These are phyloP conservation scores for Annulohypoxylon nitens DNA, from an alignment of 495 filamentous ascomycete genomes.

Conservation along the genomic window DNA sequence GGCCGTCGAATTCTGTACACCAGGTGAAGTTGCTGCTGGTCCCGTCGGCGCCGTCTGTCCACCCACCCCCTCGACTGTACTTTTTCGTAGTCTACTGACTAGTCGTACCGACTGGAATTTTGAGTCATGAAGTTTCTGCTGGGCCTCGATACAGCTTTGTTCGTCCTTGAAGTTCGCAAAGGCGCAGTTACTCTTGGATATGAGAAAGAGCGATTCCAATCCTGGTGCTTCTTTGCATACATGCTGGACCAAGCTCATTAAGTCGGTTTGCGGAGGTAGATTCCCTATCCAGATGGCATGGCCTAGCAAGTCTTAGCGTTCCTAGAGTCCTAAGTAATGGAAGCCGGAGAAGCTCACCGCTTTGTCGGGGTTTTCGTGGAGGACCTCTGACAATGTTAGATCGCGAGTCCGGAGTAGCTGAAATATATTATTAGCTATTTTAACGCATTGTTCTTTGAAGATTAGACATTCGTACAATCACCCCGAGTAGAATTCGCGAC, in stretches of 20 bases:
- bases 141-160: slow-evolving; percentile 77
- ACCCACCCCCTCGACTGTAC: slow-evolving; percentile 62
- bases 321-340: slow-evolving; percentile 1
- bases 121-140: slow-evolving; percentile 90
- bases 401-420: slow-evolving; percentile 52
- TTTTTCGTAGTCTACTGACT: slow-evolving; percentile 90
- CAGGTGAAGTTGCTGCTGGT: slow-evolving; percentile 57
- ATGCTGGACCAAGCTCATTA: slow-evolving; percentile 88
- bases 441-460: not conserved
- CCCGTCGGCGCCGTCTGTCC: slow-evolving; percentile 66
- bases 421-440: slow-evolving; percentile 34
- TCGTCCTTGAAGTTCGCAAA: slow-evolving; percentile 97
- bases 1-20: slow-evolving; percentile 41
- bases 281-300: slow-evolving; percentile 98
- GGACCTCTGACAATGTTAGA: slow-evolving; percentile 81
- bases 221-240: slow-evolving; percentile 87
- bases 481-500: slow-evolving; percentile 24
- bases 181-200: slow-evolving; percentile 97
- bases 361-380: slow-evolving; percentile 90
- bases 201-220: slow-evolving; percentile 92
- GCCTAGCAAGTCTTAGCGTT: slow-evolving; percentile 60
- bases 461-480: slow-evolving; percentile 39
- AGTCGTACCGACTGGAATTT: slow-evolving; percentile 87
- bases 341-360: slow-evolving; percentile 53
- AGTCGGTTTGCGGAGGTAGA: slow-evolving; percentile 81